These are phyloP conservation scores for Ceratocystis ficicola DNA, from an alignment of 2,329 filamentous ascomycete genomes.

Conservation along the genomic window DNA sequence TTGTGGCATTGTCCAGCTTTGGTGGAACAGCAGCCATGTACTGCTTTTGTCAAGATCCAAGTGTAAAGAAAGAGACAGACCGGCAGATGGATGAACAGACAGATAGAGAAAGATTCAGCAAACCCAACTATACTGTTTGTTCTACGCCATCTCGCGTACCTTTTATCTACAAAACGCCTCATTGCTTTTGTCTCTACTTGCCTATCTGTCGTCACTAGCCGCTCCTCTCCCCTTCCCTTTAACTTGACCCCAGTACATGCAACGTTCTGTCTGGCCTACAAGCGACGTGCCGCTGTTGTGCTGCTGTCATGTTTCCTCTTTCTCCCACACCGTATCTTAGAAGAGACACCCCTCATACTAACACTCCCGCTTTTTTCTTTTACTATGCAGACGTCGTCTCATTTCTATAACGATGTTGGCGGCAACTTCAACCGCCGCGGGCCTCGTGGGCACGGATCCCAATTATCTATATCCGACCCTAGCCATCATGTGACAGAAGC, in stretches of 20 bases:
- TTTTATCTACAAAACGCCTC: neutral
- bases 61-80: too few relatives aligned
- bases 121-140: too few relatives aligned
- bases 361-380: conserved; percentile 23
- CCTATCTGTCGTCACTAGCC: too few relatives aligned
- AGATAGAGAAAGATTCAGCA: too few relatives aligned
- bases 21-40: neutral
- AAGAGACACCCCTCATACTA: conserved; percentile 20
- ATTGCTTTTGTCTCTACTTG: neutral
- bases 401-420: conserved; percentile 43
- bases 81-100: too few relatives aligned
- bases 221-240: neutral
- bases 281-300: neutral
- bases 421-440: conserved; percentile 41
- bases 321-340: neutral
- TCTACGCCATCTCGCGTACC: neutral
- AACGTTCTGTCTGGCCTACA: neutral
- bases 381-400: conserved; percentile 42
- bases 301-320: neutral
- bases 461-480: conserved; percentile 67
- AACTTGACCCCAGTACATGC: neutral
- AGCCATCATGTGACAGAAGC: conserved; percentile 90
- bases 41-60: neutral
- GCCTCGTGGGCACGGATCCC: conserved; percentile 44
- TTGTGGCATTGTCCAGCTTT: neutral